Base-by-base conservation (phyloP, 2,329 filamentous ascomycete genomes). In the Diaporthe humulicola region DNA sequence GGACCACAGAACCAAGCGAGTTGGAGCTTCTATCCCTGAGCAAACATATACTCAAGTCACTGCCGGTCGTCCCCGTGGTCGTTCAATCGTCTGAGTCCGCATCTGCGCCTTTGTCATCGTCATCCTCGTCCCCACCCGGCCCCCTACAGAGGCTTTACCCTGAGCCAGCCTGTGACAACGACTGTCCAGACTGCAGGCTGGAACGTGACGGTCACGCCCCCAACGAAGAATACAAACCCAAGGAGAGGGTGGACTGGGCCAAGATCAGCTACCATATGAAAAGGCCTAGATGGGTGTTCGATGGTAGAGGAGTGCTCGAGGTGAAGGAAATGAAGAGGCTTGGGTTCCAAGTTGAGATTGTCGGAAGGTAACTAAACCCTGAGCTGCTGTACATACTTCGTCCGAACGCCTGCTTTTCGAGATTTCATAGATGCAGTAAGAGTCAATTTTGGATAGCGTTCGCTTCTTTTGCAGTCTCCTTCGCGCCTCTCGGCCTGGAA, bases 251-350 rank as follows among this genome's bases (percentile, higher is more conserved):
- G 25, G 87, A 90, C 82, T 90, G 89, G 88, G 83, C 82, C 72
- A 85, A 82, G 80, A 87, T 90, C 57, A 83, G 87, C 58, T 80
- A 84, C 70, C 80, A 81, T 76, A 90, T 90, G 88, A 84, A 83
- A 66, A 86, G 87, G 81, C 88, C 89, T 15, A 87, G 86, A 73
- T 90, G 88, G 87, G 83, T 90, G 36, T 90, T 90, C 81, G 88
- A 90, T 75, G 89, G 89, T n/a, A 87, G 87, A 72, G 88, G 88
- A 52, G 85, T 90, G 40, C 85, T 90, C 61, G 87, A 90, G 77
- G 84, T 84, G 25, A 81, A 82, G 30, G 83, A 85, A 77, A 86
- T 90, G 84, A 82, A 83, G 52, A 86, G 85, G 81, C 81, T 90
- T n/a, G 88, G 87, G 19, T 84, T 90, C 67, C 83, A 85, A 25